Conservation (phyloP, 2,329 filamentous ascomycete genomes). For the Pseudogymnoascus sp. region DNA sequence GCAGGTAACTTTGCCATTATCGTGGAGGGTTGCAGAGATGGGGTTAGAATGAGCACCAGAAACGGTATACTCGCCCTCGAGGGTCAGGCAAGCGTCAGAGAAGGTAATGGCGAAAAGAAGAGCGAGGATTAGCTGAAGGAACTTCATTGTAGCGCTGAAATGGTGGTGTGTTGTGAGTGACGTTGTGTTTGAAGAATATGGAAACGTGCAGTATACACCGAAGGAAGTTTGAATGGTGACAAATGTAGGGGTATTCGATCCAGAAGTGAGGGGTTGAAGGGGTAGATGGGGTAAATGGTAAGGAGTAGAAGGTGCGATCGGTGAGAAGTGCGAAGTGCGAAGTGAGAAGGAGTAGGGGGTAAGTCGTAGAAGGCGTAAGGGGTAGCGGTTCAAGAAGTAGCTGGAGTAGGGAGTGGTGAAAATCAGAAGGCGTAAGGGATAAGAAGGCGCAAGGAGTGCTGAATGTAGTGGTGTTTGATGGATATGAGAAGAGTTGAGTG, state of each 20-base stretch:
- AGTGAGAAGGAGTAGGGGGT: neutral
- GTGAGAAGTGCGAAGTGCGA: neutral
- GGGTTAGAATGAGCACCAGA: neutral
- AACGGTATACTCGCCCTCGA: neutral
- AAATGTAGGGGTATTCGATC: neutral
- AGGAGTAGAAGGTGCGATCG: neutral
- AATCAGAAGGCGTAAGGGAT: neutral
- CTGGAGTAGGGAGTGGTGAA: neutral
- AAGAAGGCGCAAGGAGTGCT: neutral
- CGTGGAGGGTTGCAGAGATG: neutral
- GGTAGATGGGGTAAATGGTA: neutral
- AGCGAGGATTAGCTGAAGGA: neutral
- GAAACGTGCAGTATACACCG: neutral
- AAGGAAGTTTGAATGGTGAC: neutral
- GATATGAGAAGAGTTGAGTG: neutral
- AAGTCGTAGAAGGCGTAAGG: neutral
- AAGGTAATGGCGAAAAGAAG: neutral
- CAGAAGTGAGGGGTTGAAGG: neutral
- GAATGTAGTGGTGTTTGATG: neutral
- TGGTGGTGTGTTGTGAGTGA: neutral
- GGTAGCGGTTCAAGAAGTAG: neutral
- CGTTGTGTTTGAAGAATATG: neutral
- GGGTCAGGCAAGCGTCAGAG: neutral
- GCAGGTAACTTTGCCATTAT: neutral
- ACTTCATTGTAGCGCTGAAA: neutral